Evolutionary conservation across 2,329 filamentous ascomycete genomes (phyloP).

Genomic region (Tolypocladium sp.): DNA sequence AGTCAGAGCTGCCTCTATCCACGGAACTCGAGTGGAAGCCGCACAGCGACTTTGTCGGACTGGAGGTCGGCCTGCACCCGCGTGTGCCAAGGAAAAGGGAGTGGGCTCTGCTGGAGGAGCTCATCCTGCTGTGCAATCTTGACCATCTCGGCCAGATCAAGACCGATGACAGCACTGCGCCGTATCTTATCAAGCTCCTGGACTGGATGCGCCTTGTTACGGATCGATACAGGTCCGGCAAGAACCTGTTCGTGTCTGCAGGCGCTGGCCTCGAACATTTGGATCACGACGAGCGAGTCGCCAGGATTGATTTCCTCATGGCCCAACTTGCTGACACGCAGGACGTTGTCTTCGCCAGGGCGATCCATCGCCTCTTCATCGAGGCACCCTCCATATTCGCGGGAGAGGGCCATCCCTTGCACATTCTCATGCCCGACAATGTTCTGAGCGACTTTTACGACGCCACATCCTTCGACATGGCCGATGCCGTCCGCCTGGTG

Average conservation of each 20-base stretch:
- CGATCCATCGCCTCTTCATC: too few species aligned
- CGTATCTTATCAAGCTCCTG: conserved; percentile 8
- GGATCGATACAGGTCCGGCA: not conserved
- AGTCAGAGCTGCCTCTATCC: conserved; percentile 12
- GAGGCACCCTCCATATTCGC: too few species aligned
- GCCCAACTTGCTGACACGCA: too few species aligned
- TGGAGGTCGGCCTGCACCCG: conserved; percentile 12
- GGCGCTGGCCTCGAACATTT: too few species aligned
- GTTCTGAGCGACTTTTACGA: too few species aligned
- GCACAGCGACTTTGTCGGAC: conserved; percentile 19
- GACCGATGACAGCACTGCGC: not conserved
- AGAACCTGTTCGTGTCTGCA: not conserved
- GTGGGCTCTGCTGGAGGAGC: conserved; percentile 14
- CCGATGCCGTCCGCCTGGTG: too few species aligned
- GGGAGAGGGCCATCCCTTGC: too few species aligned
- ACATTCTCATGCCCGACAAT: too few species aligned
- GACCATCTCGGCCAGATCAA: conserved; percentile 2
- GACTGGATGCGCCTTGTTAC: conserved; percentile 1
- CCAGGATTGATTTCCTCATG: too few species aligned
- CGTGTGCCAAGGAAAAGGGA: conserved; percentile 3
- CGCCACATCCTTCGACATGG: too few species aligned
- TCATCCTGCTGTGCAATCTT: conserved; percentile 12
- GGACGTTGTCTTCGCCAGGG: too few species aligned
- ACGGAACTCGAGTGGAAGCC: conserved; percentile 19
- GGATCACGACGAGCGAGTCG: too few species aligned